A percentile compares a stretch with the other conserved stretches of the same genome.
Evolutionary conservation across 2,329 filamentous ascomycete genomes (phyloP).

Genomic region (Pseudocercospora musae): DNA sequence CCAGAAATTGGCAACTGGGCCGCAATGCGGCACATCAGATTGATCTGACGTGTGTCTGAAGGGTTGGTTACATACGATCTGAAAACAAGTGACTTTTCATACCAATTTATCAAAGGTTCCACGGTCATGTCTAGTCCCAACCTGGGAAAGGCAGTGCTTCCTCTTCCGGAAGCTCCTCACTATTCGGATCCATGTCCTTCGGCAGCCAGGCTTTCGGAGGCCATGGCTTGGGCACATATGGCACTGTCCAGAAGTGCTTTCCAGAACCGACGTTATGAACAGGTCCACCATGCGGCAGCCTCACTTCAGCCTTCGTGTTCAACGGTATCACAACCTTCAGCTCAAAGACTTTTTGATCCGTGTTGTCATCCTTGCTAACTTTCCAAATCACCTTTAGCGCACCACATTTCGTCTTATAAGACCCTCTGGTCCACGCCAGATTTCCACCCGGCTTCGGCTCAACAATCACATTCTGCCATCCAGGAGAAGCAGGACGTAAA

Average conservation of each 20-base stretch:
- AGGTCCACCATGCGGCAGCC: not conserved
- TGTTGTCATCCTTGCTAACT: not conserved
- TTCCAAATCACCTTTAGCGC: not conserved
- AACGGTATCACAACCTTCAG: not conserved
- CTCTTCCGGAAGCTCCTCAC: not conserved
- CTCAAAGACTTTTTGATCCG: not conserved
- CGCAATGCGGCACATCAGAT: not conserved
- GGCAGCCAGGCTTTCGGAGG: not conserved
- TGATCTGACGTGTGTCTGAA: not conserved
- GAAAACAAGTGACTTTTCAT: not conserved
- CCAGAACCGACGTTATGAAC: not conserved
- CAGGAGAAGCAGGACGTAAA: not conserved
- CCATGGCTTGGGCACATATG: not conserved
- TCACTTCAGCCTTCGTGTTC: not conserved
- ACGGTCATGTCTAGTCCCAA: not conserved
- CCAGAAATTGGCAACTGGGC: too few species aligned
- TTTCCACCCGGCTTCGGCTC: not conserved
- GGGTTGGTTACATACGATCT: not conserved
- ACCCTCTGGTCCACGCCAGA: not conserved
- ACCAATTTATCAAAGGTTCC: not conserved
- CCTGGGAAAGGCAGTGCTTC: not conserved
- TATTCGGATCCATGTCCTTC: not conserved
- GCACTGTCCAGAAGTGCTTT: not conserved
- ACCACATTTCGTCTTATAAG: not conserved
- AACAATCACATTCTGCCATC: constrained; percentile 2